A percentile compares a stretch with the other conserved stretches of the same genome.
phyloP scores from a whole-genome alignment of 1,284 basidiomycete genomes.

The Fomitopsis pinicola region DNA sequence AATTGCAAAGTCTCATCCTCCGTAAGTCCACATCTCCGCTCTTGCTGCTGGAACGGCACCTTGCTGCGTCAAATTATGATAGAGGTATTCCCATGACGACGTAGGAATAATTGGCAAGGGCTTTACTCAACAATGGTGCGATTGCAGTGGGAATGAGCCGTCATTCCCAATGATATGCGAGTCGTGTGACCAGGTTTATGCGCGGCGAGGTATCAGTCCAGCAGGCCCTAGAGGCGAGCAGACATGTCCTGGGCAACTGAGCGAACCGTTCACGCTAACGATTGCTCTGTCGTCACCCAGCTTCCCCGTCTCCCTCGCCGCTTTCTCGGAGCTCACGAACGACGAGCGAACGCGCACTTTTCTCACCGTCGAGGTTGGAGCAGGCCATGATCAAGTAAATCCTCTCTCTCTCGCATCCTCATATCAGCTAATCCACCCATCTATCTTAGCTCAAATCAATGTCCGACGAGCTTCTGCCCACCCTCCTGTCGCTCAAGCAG shows the following conservation, averaged over 20 bases:
- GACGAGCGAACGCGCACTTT: conserved; percentile 78
- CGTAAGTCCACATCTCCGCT: conserved; percentile 37
- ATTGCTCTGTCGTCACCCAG: conserved; percentile 31
- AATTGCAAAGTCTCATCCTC: conserved; percentile 37
- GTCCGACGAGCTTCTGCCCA: conserved; percentile 47
- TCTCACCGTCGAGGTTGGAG: conserved; percentile 70
- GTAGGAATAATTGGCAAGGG: no score
- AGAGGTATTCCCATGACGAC: no score
- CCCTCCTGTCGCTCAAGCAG: conserved; percentile 55
- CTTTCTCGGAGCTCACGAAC: conserved; percentile 66
- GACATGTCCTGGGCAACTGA: no score
- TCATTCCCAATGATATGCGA: no score
- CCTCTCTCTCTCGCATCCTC: conserved; percentile 6
- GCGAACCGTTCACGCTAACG: not conserved
- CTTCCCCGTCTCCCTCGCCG: conserved; percentile 67
- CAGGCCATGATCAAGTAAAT: conserved; percentile 66
- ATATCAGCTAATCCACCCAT: not conserved
- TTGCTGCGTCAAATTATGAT: no score
- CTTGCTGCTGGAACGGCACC: no score
- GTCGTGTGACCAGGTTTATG: no score
- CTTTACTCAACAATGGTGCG: no score
- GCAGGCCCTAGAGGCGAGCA: no score
- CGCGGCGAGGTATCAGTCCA: no score
- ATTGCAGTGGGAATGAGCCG: no score
- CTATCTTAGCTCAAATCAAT: conserved; percentile 47